Conservation (phyloP, 805 yeast genomes). For the Candida sphagnicola region DNA sequence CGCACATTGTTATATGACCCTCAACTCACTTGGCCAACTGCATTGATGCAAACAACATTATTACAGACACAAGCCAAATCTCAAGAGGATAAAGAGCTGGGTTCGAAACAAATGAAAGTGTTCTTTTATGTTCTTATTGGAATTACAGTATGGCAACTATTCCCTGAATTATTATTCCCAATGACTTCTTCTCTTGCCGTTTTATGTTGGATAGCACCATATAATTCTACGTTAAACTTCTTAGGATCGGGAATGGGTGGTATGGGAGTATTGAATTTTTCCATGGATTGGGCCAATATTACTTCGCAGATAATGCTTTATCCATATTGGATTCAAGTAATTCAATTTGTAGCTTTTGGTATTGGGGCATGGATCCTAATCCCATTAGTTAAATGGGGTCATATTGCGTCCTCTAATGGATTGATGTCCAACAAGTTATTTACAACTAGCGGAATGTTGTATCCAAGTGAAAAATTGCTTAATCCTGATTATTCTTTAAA, state of each 20-base stretch:
- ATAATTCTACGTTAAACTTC: slow-evolving; percentile 36
- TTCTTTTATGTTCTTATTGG: slow-evolving; percentile 31
- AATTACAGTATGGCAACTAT: slow-evolving; percentile 44
- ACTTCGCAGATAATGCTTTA: slow-evolving; percentile 46
- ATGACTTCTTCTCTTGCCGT: slow-evolving; percentile 46
- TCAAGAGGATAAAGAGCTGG: slow-evolving; percentile 13
- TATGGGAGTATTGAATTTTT: slow-evolving; percentile 44
- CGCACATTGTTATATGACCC: slow-evolving; percentile 44
- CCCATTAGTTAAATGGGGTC: slow-evolving; percentile 46
- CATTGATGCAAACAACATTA: slow-evolving; percentile 49
- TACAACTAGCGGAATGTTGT: slow-evolving; percentile 30
- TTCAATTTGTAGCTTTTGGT: slow-evolving; percentile 45
- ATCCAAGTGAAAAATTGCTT: slow-evolving; percentile 41
- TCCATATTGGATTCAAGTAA: slow-evolving; percentile 51
- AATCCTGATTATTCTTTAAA: slow-evolving; percentile 39
- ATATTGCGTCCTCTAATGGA: slow-evolving; percentile 28
- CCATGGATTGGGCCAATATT: slow-evolving; percentile 53
- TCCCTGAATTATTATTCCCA: slow-evolving; percentile 48
- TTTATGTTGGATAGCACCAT: slow-evolving; percentile 47
- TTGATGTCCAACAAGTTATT: slow-evolving; percentile 46
- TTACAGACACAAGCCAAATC: slow-evolving; percentile 27
- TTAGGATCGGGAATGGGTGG: slow-evolving; percentile 54
- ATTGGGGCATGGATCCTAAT: slow-evolving; percentile 46
- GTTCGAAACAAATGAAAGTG: slow-evolving; percentile 30
- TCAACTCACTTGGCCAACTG: slow-evolving; percentile 47